Evolutionary conservation across 768 basidiomycete genomes (phyloP).

Genomic region (Russula abietina): DNA sequence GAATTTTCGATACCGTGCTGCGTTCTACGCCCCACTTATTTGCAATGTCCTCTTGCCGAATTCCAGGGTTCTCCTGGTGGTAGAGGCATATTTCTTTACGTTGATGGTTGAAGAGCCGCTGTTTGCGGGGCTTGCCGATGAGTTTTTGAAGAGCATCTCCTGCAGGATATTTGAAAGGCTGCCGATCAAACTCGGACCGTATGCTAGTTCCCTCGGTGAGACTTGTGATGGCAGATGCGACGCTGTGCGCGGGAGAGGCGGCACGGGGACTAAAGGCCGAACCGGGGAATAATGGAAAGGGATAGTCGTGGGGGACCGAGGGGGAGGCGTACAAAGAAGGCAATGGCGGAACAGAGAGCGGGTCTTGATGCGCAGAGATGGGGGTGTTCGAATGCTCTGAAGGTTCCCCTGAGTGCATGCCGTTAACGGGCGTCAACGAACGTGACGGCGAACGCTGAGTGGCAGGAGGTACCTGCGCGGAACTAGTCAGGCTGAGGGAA

Average conservation of each 20-base stretch:
- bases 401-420: constrained; percentile 18
- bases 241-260: constrained; percentile 58
- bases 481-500: constrained; percentile 3
- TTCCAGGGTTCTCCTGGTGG: constrained; percentile 55
- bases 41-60: constrained; percentile 83
- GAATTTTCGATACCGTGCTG: constrained; percentile 90
- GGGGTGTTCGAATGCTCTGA: constrained; percentile 21
- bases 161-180: constrained; percentile 16
- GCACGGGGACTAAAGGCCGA: constrained; percentile 40
- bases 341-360: constrained; percentile 16
- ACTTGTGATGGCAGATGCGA: constrained; percentile 47
- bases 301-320: constrained; percentile 18
- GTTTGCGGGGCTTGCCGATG: constrained; percentile 53
- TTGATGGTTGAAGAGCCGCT: constrained; percentile 67
- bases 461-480: constrained; percentile 5
- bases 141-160: constrained; percentile 23
- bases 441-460: constrained; percentile 18
- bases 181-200: constrained; percentile 15
- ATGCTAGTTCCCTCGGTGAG: constrained; percentile 36
- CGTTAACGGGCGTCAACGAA: constrained; percentile 21
- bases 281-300: constrained; percentile 19
- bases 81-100: constrained; percentile 70
- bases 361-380: constrained; percentile 18
- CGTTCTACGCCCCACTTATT: constrained; percentile 71
- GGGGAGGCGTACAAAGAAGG: constrained; percentile 19